These are phyloP conservation scores for Catenaria anguillulae DNA, from an alignment of 371 early-diverging fungal genomes.

Conservation along the genomic window DNA sequence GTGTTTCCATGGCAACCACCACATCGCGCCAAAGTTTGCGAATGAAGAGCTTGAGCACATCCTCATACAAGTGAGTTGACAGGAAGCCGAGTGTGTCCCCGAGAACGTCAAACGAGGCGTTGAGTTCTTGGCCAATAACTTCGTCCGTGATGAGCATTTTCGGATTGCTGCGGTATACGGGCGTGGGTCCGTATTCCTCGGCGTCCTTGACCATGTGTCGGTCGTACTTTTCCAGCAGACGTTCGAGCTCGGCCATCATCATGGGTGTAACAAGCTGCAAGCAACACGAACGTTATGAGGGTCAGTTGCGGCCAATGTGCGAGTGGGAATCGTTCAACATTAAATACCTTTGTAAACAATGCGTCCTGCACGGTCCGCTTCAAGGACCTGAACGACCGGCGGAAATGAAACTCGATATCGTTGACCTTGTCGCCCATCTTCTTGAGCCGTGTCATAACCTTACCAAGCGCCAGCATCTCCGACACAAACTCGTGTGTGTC, in stretches of 20 bases:
- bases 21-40: not conserved
- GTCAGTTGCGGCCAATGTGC: too few species aligned
- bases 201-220: not conserved
- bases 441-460: conserved; percentile 59
- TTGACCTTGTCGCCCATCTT: conserved; percentile 75
- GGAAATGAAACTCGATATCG: conserved; percentile 85
- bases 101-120: not conserved
- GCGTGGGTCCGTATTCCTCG: not conserved
- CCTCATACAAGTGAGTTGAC: not conserved
- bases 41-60: not conserved
- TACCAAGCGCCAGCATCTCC: conserved; percentile 70
- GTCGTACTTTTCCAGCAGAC: not conserved
- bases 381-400: conserved; percentile 58
- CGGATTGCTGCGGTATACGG: not conserved
- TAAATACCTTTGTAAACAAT: conserved; percentile 12
- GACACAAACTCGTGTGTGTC: conserved; percentile 70
- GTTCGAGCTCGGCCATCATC: not conserved
- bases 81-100: conserved; percentile 1
- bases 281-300: too few species aligned
- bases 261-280: not conserved
- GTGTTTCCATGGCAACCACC: not conserved
- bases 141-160: not conserved
- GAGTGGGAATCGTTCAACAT: too few species aligned
- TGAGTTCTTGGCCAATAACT: not conserved
- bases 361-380: conserved; percentile 30